Evolutionary conservation across 306 rosid genomes (phyloP).

Genomic region (Quercus agrifolia): DNA sequence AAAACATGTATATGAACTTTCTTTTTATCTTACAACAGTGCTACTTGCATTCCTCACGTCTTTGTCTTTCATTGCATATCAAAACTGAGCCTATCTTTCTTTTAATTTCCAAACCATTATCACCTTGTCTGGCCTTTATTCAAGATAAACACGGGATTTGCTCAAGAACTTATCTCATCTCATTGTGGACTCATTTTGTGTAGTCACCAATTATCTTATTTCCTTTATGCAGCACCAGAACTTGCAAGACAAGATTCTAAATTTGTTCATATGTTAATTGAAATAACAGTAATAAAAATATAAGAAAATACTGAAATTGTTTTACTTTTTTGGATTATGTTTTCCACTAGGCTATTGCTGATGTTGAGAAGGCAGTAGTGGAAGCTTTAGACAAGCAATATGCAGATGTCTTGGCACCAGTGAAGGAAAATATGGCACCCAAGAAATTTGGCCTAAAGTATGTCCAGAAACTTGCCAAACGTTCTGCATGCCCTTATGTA

Average conservation of each 20-base stretch:
- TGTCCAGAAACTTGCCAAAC: slow-evolving; percentile 93
- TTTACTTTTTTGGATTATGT: neutral
- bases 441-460: slow-evolving; percentile 94
- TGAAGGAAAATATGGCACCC: slow-evolving; percentile 83
- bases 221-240: neutral
- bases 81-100: neutral
- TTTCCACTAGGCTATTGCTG: slow-evolving; percentile 74
- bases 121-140: neutral
- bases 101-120: neutral
- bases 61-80: neutral
- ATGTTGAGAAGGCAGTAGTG: slow-evolving; percentile 78
- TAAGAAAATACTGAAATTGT: neutral
- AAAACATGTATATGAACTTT: neutral
- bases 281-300: neutral
- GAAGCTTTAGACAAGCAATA: slow-evolving; percentile 95
- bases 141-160: neutral
- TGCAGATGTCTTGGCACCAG: slow-evolving; percentile 85
- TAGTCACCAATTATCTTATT: neutral
- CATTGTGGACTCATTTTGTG: too few relatives aligned
- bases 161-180: too few relatives aligned
- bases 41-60: neutral
- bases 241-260: neutral
- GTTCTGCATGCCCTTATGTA: slow-evolving; percentile 52
- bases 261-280: neutral
- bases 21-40: neutral